Evolutionary conservation across 768 basidiomycete species (phyloP).

Genomic region (Psilocybe azurescens): DNA sequence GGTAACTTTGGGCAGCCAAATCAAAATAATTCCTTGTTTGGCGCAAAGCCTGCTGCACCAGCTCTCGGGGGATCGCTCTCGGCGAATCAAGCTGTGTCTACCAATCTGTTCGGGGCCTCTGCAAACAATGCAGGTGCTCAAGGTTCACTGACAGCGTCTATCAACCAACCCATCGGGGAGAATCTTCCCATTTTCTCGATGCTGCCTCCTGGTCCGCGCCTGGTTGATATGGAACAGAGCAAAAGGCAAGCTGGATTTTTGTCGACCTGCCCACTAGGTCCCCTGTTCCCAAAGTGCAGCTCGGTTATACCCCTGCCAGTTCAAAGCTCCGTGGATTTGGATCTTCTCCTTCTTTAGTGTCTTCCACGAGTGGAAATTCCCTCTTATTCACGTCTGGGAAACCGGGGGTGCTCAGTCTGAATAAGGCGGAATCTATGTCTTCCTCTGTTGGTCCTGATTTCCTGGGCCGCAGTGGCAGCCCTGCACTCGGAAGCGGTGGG

Average conservation of each 20-base stretch:
- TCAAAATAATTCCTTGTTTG: slow-evolving; percentile 49
- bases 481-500: slow-evolving; percentile 69
- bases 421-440: slow-evolving; percentile 49
- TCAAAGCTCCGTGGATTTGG: slow-evolving; percentile 79
- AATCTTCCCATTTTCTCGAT: slow-evolving; percentile 77
- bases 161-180: slow-evolving; percentile 81
- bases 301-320: slow-evolving; percentile 69
- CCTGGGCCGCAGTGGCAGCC: slow-evolving; percentile 61
- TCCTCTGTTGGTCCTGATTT: slow-evolving; percentile 62
- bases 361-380: slow-evolving; percentile 34
- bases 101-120: slow-evolving; percentile 36
- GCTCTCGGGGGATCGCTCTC: slow-evolving; percentile 38
- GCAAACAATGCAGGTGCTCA: slow-evolving; percentile 50
- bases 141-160: slow-evolving; percentile 79
- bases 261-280: slow-evolving; percentile 79
- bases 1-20: slow-evolving; percentile 54
- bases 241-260: slow-evolving; percentile 82
- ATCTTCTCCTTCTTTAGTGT: slow-evolving; percentile 48
- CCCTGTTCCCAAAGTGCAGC: slow-evolving; percentile 65
- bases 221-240: slow-evolving; percentile 61
- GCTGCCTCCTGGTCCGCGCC: slow-evolving; percentile 74
- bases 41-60: slow-evolving; percentile 56
- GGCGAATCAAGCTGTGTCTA: slow-evolving; percentile 18
- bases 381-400: slow-evolving; percentile 61
- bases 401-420: slow-evolving; percentile 58